Evolutionary conservation across 306 rosid species (phyloP), one percentile per base, ranked within the genome.

Genomic region (Vigna trinervia): DNA sequence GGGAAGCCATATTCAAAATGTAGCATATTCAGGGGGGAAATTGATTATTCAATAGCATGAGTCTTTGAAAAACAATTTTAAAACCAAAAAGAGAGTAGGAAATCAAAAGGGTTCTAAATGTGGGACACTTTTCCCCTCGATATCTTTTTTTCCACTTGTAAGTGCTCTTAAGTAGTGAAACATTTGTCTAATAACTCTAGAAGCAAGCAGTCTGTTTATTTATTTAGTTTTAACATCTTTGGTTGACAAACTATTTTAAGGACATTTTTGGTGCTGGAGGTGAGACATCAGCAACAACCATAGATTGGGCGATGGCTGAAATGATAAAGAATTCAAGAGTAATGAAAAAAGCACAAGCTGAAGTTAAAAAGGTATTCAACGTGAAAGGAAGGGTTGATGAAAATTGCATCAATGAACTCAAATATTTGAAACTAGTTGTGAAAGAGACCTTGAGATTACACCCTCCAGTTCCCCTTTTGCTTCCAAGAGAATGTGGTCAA

Each of bases 371-470:
- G 13, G 48, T 50, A 12, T 46, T 80, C 20, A 38, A 6, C 0
- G 67, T 47, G 12, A 36, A 36, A 47, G 60, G 43, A 36, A 76
- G 4, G 38, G 75, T 68, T 13, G 73, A 79, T 12, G 86, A 81
- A 63, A 46, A 14, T 34, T n/a, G 3, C 43, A 23, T 73, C 54
- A 36, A 68, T 4, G 62, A 79, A 15, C 63, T 87, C 46, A 39
- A 60, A 19, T 87, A 84, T 63, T 56, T 84, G 84, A 81, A 86
- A 53, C n/a, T 34, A 26, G 75, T 86, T 12, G 19, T 86, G 12
- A 78, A 86, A 52, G 86, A 86, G 67, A 81, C 84, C 5, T 23
- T 78, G 6, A 75, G 83, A 5, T 48, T 82, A 28, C 90, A 84
- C 82, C 83, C 86, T 73, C 58, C 80, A 0, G 51, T 0, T 28